Conservation (phyloP, 345 rosid genomes). For the Eutrema heterophyllum region DNA sequence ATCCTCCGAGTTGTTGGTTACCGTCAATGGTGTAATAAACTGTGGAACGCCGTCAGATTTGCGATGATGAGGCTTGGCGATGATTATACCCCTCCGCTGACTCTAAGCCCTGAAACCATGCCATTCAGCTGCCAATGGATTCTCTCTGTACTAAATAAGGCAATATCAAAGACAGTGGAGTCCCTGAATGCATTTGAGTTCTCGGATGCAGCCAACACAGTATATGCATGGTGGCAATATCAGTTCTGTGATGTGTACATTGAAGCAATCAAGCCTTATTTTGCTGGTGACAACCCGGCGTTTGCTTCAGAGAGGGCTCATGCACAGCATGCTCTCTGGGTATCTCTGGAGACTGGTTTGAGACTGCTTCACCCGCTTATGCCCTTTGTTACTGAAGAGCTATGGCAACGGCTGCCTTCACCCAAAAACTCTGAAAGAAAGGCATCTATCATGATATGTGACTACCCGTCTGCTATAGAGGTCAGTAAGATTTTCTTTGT, state of each 20-base stretch:
- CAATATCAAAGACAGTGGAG: slow-evolving; percentile 51
- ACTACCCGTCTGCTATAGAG: slow-evolving; percentile 63
- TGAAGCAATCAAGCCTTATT: slow-evolving; percentile 88
- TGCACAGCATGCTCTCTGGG: slow-evolving; percentile 73
- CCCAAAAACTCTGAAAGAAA: slow-evolving; percentile 39
- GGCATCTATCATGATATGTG: slow-evolving; percentile 75
- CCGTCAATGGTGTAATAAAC: slow-evolving; percentile 99
- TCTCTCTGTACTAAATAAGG: slow-evolving; percentile 71
- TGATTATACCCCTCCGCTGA: slow-evolving; percentile 50
- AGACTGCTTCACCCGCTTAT: slow-evolving; percentile 93
- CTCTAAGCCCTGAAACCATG: slow-evolving; percentile 40
- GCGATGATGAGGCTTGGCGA: slow-evolving; percentile 89
- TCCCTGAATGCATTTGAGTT: slow-evolving; percentile 65
- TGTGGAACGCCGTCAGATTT: slow-evolving; percentile 97
- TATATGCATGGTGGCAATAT: slow-evolving; percentile 97
- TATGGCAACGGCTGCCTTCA: slow-evolving; percentile 91
- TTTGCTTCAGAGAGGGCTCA: slow-evolving; percentile 59
- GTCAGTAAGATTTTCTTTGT: slow-evolving; percentile 34
- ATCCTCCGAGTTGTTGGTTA: slow-evolving; percentile 92
- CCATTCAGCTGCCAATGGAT: slow-evolving; percentile 94
- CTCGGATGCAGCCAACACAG: slow-evolving; percentile 69
- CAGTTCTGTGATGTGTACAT: slow-evolving; percentile 93
- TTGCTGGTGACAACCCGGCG: slow-evolving; percentile 45
- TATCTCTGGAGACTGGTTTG: slow-evolving; percentile 79
- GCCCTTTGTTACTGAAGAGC: slow-evolving; percentile 92